phyloP scores from a whole-genome alignment of 78 protist genomes.

The Dictyostelium purpureum region DNA sequence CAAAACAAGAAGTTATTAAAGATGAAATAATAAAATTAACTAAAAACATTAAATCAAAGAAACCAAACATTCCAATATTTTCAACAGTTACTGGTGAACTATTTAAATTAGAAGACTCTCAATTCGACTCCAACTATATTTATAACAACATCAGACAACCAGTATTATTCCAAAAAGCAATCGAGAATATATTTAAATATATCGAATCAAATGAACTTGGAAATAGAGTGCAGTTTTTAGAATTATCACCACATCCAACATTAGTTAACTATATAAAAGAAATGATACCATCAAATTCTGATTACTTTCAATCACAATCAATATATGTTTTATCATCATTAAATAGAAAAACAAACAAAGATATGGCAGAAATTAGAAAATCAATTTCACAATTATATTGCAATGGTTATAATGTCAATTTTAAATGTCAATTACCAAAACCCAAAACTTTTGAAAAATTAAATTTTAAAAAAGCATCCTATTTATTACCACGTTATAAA shows the following conservation, averaged over 20 bases:
- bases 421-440: neutral
- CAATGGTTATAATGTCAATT: neutral
- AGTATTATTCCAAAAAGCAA: conserved; percentile 8
- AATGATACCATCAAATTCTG: neutral
- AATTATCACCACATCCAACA: conserved; percentile 37
- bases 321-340: neutral
- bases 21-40: neutral
- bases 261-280: neutral
- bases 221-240: neutral
- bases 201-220: neutral
- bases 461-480: neutral
- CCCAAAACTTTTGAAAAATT: neutral
- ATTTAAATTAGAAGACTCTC: neutral
- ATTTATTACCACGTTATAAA: neutral
- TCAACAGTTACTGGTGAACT: neutral
- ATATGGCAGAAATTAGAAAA: neutral
- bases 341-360: neutral
- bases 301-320: neutral
- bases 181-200: neutral
- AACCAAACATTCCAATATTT: neutral
- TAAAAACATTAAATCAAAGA: neutral
- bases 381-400: neutral
- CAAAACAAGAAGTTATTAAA: conserved; percentile 3
- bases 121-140: neutral
- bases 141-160: conserved; percentile 22